These are phyloP conservation scores for Aquilaria agallochum DNA, from an alignment of 441 rosid species.

Conservation along the genomic window DNA sequence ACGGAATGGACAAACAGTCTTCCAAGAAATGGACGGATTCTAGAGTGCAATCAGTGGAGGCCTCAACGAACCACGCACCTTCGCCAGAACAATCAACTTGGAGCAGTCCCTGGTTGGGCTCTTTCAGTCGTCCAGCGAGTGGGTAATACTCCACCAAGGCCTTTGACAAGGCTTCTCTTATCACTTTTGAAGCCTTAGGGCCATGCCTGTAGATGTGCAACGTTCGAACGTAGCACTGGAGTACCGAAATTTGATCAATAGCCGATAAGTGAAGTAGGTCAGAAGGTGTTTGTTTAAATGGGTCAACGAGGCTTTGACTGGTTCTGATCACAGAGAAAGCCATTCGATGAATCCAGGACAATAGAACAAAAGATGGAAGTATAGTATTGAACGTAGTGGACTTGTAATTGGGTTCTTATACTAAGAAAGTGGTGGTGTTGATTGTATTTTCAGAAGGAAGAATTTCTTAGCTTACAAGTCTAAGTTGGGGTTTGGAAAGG, in stretches of 20 bases:
- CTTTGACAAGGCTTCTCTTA: slow-evolving; percentile 44
- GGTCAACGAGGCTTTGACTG: slow-evolving; percentile 29
- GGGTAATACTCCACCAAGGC: slow-evolving; percentile 59
- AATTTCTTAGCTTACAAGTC: too few relatives aligned
- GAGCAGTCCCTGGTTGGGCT: slow-evolving; percentile 24
- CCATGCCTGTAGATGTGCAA: slow-evolving; percentile 44
- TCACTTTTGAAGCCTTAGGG: slow-evolving; percentile 34
- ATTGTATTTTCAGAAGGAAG: too few relatives aligned
- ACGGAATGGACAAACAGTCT: slow-evolving; percentile 22
- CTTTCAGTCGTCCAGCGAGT: slow-evolving; percentile 46
- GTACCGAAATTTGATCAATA: slow-evolving; percentile 40
- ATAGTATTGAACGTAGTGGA: too few relatives aligned
- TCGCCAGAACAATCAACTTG: slow-evolving; percentile 41
- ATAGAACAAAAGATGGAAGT: too few relatives aligned
- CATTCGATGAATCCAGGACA: slow-evolving; percentile 14
- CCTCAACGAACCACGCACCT: slow-evolving; percentile 51
- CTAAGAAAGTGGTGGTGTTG: too few relatives aligned
- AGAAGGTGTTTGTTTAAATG: slow-evolving; percentile 31
- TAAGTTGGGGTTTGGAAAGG: too few relatives aligned
- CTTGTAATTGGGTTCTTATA: too few relatives aligned
- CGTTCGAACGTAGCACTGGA: slow-evolving; percentile 49
- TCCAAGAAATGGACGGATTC: slow-evolving; percentile 30
- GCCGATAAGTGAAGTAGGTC: slow-evolving; percentile 35
- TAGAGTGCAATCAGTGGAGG: slow-evolving; percentile 31
- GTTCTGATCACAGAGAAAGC: slow-evolving; percentile 30